A percentile compares a stretch with the other conserved stretches of the same genome.
Conservation (phyloP, 2,329 filamentous ascomycete genomes). For the Hypoxylon sp. region DNA sequence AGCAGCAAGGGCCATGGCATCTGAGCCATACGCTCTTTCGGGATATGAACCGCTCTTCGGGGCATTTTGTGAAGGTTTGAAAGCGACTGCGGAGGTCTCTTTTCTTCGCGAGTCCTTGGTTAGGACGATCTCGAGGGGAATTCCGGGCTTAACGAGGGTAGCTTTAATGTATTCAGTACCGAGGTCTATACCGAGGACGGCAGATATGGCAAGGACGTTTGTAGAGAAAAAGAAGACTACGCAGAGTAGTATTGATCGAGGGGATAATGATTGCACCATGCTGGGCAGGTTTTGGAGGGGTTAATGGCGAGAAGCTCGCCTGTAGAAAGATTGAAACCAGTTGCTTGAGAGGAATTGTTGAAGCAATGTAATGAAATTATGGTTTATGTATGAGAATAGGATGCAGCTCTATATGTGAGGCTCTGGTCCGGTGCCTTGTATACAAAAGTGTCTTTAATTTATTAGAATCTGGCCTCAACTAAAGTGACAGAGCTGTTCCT, state of each 20-base stretch:
- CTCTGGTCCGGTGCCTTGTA: constrained; percentile 28
- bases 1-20: constrained; percentile 88
- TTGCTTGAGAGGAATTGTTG: constrained; percentile 17
- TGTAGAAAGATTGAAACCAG: constrained; percentile 43
- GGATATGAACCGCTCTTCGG: constrained; percentile 79
- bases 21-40: constrained; percentile 91
- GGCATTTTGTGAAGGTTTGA: constrained; percentile 84
- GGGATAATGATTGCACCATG: constrained; percentile 59
- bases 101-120: constrained; percentile 98
- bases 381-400: constrained; percentile 9
- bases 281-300: constrained; percentile 50
- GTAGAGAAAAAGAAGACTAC: constrained; percentile 61
- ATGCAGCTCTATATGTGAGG: constrained; percentile 23
- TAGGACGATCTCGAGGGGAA: constrained; percentile 96
- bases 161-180: constrained; percentile 98
- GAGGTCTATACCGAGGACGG: constrained; percentile 92
- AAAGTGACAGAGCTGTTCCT: constrained; percentile 32
- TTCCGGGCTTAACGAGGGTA: constrained; percentile 93
- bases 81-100: constrained; percentile 90
- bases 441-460: constrained; percentile 34
- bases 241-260: constrained; percentile 57
- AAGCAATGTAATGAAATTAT: constrained; percentile 14
- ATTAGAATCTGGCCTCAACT: constrained; percentile 47
- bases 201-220: constrained; percentile 71
- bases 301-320: constrained; percentile 52